These are phyloP conservation scores for Fulvia fulva DNA, from an alignment of 2,329 filamentous ascomycete species.

Conservation along the genomic window DNA sequence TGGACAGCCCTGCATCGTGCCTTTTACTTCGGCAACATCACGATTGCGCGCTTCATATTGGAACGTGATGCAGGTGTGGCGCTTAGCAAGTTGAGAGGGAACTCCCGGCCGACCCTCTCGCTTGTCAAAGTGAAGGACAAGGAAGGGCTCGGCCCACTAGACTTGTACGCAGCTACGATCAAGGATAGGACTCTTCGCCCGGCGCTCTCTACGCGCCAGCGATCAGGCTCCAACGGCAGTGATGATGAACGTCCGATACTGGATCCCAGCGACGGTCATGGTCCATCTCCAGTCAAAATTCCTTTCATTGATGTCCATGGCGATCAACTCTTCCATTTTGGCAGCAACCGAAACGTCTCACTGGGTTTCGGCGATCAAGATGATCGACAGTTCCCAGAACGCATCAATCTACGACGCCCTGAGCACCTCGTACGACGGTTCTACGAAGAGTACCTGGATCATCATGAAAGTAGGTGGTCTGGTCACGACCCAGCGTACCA, in stretches of 20 bases:
- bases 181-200: conserved; percentile 63
- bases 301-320: conserved; percentile 49
- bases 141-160: conserved; percentile 91
- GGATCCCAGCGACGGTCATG: conserved; percentile 52
- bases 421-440: conserved; percentile 72
- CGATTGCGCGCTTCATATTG: conserved; percentile 77
- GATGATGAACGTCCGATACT: conserved; percentile 44
- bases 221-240: conserved; percentile 36
- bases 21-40: conserved; percentile 83
- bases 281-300: conserved; percentile 15
- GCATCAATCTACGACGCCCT: conserved; percentile 70
- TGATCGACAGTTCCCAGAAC: conserved; percentile 89
- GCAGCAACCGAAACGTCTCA: conserved; percentile 92
- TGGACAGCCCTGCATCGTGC: conserved; percentile 94
- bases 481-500: conserved; percentile 33
- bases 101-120: conserved; percentile 61
- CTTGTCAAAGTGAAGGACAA: conserved; percentile 94
- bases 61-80: conserved; percentile 69
- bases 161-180: conserved; percentile 85
- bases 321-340: conserved; percentile 89
- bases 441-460: conserved; percentile 61
- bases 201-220: conserved; percentile 33
- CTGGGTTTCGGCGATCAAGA: conserved; percentile 94
- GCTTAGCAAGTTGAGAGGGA: conserved; percentile 57
- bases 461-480: conserved; percentile 39